Conservation (phyloP, 2,329 filamentous ascomycete genomes). For the Verticillium albo-atrum region DNA sequence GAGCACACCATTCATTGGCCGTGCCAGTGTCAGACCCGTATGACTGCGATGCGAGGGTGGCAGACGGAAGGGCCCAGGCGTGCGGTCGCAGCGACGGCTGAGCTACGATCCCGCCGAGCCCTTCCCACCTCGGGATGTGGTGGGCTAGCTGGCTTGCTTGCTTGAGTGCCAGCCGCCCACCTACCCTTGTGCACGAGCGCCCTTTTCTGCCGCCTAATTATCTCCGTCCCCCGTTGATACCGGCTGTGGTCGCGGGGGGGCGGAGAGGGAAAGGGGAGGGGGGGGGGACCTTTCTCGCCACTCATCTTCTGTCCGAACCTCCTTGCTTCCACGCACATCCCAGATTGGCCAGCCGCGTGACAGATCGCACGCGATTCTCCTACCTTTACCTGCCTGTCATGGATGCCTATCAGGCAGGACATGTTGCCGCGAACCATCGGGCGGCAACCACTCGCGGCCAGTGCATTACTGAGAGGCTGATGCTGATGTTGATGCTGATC, state of each 20-base stretch:
- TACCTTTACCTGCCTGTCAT: neutral
- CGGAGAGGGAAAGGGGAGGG: neutral
- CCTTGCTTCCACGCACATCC: neutral
- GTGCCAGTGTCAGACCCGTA: neutral
- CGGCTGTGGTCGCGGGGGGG: neutral
- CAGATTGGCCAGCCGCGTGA: neutral
- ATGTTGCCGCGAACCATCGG: neutral
- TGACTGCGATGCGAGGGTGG: neutral
- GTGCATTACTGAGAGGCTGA: neutral
- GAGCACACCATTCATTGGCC: neutral
- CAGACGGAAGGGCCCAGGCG: neutral
- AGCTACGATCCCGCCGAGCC: neutral
- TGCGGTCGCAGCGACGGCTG: neutral
- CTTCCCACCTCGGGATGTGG: neutral
- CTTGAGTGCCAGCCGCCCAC: neutral
- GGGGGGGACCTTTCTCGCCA: neutral
- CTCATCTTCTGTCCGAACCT: neutral
- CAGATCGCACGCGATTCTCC: too few species aligned
- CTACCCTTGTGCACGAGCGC: neutral
- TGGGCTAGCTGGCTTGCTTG: neutral
- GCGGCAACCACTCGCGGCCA: neutral
- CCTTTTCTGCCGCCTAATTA: neutral
- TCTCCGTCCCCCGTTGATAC: neutral
- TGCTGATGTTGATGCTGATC: too few species aligned
- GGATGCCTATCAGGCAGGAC: neutral